phyloP scores from a whole-genome alignment of 768 basidiomycete species.

The Leccinum barrowsii region DNA sequence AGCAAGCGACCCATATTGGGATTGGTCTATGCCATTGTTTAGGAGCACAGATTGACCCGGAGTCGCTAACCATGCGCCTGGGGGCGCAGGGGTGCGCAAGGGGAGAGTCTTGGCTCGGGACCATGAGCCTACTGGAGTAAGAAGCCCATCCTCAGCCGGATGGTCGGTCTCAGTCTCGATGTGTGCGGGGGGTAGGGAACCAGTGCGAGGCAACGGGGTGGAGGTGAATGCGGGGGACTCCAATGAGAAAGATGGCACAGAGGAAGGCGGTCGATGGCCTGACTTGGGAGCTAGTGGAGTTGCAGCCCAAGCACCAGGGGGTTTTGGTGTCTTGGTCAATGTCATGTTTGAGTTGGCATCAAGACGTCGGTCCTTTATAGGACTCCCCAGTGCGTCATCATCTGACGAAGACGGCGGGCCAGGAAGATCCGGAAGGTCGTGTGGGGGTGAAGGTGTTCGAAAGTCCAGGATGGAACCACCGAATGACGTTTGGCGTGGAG shows the following conservation, averaged over 20 bases:
- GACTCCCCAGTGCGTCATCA: conserved; percentile 39
- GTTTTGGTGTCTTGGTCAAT: conserved; percentile 42
- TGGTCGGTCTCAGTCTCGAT: conserved; percentile 17
- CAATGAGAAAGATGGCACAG: conserved; percentile 14
- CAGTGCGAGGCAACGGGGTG: conserved; percentile 21
- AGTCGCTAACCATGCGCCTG: conserved; percentile 65
- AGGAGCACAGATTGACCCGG: conserved; percentile 37
- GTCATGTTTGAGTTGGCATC: conserved; percentile 27
- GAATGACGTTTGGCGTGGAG: conserved; percentile 43
- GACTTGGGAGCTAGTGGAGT: conserved; percentile 34
- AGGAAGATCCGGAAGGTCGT: conserved; percentile 62
- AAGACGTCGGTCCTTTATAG: conserved; percentile 16
- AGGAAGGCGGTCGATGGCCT: conserved; percentile 14
- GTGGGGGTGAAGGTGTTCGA: conserved; percentile 61
- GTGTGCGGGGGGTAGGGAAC: conserved; percentile 9
- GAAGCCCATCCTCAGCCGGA: conserved; percentile 22
- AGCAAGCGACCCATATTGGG: conserved; percentile 33
- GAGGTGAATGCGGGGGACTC: conserved; percentile 27
- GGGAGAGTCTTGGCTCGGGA: conserved; percentile 47
- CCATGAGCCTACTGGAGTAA: conserved; percentile 48
- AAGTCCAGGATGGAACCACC: conserved; percentile 45
- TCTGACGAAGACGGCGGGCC: conserved; percentile 56
- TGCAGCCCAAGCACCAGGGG: conserved; percentile 44
- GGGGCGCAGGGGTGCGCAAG: conserved; percentile 59
- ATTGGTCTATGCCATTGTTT: conserved; percentile 20